Percentiles rank a stretch among this genome's conserved stretches.
Evolutionary conservation across 306 rosid species (phyloP).

Genomic region (Glycyrrhiza uralensis): DNA sequence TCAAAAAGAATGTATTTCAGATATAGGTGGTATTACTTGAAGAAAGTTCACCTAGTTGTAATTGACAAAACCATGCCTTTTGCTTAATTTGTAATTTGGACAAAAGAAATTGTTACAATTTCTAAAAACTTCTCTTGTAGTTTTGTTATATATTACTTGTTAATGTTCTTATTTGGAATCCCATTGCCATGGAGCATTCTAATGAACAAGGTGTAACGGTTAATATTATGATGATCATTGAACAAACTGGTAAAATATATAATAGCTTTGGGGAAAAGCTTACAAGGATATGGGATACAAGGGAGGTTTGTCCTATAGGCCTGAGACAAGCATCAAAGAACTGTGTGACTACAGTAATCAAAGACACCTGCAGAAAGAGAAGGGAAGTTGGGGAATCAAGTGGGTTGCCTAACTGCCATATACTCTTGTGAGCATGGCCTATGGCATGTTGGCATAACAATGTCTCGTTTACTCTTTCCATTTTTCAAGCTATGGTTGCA

Average conservation of each 20-base stretch:
- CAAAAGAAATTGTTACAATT: not conserved
- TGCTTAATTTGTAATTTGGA: not conserved
- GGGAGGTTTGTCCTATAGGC: constrained; percentile 60
- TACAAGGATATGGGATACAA: constrained; percentile 73
- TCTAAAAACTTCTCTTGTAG: not conserved
- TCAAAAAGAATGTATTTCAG: no score
- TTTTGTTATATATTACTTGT: not conserved
- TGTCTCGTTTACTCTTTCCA: constrained; percentile 20
- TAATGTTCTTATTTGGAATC: not conserved
- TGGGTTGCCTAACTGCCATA: constrained; percentile 38
- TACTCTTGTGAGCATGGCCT: not conserved
- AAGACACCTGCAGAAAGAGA: constrained; percentile 50
- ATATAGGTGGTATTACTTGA: no score
- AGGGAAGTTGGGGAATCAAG: constrained; percentile 42
- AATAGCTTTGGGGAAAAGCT: constrained; percentile 24
- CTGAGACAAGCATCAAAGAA: constrained; percentile 30
- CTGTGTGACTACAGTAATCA: constrained; percentile 34
- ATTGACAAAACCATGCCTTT: not conserved
- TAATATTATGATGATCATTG: not conserved
- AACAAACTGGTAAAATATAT: not conserved
- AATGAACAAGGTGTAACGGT: not conserved
- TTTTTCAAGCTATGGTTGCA: no score
- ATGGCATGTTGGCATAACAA: constrained; percentile 45
- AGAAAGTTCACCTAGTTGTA: no score
- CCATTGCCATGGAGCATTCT: not conserved